phyloP scores from a whole-genome alignment of 2,329 filamentous ascomycete species.

The Beauveria varroae region DNA sequence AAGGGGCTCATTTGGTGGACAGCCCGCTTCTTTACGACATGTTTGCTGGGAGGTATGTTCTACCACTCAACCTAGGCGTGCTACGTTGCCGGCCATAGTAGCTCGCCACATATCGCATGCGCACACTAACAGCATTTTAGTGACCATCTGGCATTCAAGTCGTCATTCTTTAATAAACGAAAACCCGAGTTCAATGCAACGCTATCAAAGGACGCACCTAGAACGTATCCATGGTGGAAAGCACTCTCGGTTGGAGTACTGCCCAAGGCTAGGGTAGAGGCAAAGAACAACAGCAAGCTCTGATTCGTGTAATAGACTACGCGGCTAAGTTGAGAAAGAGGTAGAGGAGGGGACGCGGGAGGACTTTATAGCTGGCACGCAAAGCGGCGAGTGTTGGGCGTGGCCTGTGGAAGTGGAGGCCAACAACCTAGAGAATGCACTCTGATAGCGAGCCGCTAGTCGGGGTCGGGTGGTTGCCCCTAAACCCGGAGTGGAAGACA shows the following conservation, averaged over 20 bases:
- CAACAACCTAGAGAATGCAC: no score
- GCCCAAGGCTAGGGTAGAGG: background rate
- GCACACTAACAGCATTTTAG: background rate
- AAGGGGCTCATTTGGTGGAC: conserved; percentile 10
- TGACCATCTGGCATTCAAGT: conserved; percentile 7
- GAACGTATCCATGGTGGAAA: conserved; percentile 2
- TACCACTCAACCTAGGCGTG: no score
- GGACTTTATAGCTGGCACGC: no score
- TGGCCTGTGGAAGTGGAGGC: no score
- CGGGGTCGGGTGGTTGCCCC: no score
- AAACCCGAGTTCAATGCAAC: background rate
- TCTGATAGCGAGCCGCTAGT: no score
- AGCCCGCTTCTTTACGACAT: conserved; percentile 10
- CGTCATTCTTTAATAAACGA: background rate
- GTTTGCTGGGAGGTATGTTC: conserved; percentile 5
- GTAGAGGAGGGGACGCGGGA: no score
- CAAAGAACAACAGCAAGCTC: background rate
- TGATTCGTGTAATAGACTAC: background rate
- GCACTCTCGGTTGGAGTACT: background rate
- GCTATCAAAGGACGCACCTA: background rate
- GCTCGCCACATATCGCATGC: background rate
- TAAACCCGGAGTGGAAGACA: no score
- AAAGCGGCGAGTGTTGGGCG: no score
- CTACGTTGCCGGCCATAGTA: no score
- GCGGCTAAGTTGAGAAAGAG: background rate